Evolutionary conservation across 352 stramenopile genomes (phyloP).

Genomic region (Discostella stelligera): DNA sequence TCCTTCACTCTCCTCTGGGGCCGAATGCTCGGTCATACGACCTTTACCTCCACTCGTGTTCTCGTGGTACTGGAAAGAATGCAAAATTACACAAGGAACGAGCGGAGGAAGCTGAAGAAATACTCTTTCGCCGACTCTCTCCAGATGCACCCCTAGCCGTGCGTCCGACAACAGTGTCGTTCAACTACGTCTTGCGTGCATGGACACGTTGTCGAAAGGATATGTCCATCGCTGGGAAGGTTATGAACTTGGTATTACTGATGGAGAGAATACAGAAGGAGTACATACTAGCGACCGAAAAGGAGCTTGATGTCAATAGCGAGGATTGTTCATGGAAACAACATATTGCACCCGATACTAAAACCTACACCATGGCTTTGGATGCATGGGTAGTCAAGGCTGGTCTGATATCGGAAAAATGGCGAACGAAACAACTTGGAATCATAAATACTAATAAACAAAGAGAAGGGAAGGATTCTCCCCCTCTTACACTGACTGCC

Average conservation of each 20-base stretch:
- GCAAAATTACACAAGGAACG: conserved; percentile 35
- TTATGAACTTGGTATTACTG: conserved; percentile 51
- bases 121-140: conserved; percentile 57
- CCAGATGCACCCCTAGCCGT: conserved; percentile 21
- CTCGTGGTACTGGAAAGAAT: conserved; percentile 54
- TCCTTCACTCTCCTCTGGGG: conserved; percentile 7
- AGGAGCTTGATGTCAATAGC: conserved; percentile 44
- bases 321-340: conserved; percentile 50
- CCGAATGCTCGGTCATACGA: conserved; percentile 69
- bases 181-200: conserved; percentile 72
- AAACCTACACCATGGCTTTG: conserved; percentile 73
- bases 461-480: neutral
- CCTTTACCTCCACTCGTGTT: conserved; percentile 67
- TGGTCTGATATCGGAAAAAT: conserved; percentile 48
- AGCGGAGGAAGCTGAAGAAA: conserved; percentile 58
- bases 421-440: conserved; percentile 24
- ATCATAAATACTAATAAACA: conserved; percentile 32
- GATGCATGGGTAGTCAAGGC: conserved; percentile 55
- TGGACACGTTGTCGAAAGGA: conserved; percentile 66
- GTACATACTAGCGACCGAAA: conserved; percentile 23
- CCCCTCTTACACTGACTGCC: neutral
- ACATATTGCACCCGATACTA: conserved; percentile 52
- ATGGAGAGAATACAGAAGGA: conserved; percentile 70
- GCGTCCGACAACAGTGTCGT: conserved; percentile 66
- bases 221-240: conserved; percentile 35